A percentile compares a stretch with the other conserved stretches of the same genome.
Conservation (phyloP, 345 rosid species). For the Sapria himalayana region DNA sequence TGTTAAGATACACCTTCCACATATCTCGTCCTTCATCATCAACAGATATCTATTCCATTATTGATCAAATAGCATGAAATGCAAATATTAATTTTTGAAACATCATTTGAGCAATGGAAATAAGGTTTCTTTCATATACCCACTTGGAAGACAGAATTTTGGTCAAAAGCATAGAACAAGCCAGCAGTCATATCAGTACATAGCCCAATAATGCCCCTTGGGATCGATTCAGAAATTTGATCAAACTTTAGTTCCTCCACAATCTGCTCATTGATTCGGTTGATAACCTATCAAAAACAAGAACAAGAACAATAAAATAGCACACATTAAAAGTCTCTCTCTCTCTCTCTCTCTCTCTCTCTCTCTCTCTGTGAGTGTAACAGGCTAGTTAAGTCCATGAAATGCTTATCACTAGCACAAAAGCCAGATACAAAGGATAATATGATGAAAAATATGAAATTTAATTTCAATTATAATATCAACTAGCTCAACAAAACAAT, state of each 20-base stretch:
- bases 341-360: too few relatives aligned
- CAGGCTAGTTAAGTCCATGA: too few relatives aligned
- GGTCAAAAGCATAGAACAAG: constrained; percentile 89
- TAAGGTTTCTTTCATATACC: constrained; percentile 7
- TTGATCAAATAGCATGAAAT: constrained; percentile 1
- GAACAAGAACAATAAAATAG: too few relatives aligned
- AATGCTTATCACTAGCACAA: too few relatives aligned
- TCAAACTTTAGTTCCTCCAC: constrained; percentile 97
- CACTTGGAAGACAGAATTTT: constrained; percentile 89
- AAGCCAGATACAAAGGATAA: too few relatives aligned
- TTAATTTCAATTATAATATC: too few relatives aligned
- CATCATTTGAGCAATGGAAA: constrained; percentile 8
- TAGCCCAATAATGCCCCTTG: constrained; percentile 80
- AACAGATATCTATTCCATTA: constrained; percentile 49
- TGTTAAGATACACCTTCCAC: constrained; percentile 97
- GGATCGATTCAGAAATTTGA: constrained; percentile 57
- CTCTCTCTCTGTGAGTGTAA: too few relatives aligned
- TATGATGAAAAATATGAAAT: too few relatives aligned
- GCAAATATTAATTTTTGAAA: too few relatives aligned
- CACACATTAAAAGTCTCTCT: too few relatives aligned
- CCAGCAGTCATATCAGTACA: constrained; percentile 98
- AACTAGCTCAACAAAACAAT: too few relatives aligned
- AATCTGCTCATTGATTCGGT: constrained; percentile 90
- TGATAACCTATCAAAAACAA: constrained; percentile 48
- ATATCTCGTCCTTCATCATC: constrained; percentile 89